phyloP scores from a whole-genome alignment of 768 basidiomycete genomes.

The Phylloporus rhodoxanthus region DNA sequence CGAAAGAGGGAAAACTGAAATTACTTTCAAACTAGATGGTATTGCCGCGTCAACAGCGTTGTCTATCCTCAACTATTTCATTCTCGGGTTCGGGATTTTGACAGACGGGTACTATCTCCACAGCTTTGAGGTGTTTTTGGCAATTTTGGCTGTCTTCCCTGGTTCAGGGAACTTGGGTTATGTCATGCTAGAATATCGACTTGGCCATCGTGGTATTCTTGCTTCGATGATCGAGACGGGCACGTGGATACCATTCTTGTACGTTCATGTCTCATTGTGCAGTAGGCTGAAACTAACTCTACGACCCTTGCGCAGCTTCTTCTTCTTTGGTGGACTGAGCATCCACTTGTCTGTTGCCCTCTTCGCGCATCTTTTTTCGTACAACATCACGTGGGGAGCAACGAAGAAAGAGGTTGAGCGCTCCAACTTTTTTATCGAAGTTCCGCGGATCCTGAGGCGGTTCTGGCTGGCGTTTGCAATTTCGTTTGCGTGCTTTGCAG shows the following conservation, averaged over 20 bases:
- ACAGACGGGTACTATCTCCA: conserved; percentile 74
- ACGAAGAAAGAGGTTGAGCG: conserved; percentile 81
- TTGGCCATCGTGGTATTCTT: conserved; percentile 37
- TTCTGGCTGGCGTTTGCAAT: conserved; percentile 64
- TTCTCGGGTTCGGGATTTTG: conserved; percentile 67
- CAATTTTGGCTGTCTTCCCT: conserved; percentile 67
- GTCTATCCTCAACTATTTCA: conserved; percentile 62
- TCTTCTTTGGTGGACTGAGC: conserved; percentile 53
- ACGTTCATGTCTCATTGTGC: neutral
- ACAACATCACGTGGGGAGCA: conserved; percentile 55
- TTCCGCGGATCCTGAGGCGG: conserved; percentile 75
- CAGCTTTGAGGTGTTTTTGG: conserved; percentile 75
- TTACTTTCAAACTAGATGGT: conserved; percentile 31
- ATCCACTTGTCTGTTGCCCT: conserved; percentile 49
- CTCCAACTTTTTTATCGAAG: conserved; percentile 87
- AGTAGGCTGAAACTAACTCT: neutral
- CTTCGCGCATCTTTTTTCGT: conserved; percentile 54
- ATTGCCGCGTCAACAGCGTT: conserved; percentile 64
- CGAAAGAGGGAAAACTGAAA: neutral
- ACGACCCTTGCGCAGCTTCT: conserved; percentile 27
- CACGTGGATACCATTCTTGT: conserved; percentile 35
- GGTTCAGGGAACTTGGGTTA: conserved; percentile 68
- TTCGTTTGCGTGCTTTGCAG: conserved; percentile 44
- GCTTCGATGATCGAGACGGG: conserved; percentile 20
- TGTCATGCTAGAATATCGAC: conserved; percentile 64